Evolutionary conservation across 345 rosid genomes (phyloP).

Genomic region (Eucalyptus regnans): DNA sequence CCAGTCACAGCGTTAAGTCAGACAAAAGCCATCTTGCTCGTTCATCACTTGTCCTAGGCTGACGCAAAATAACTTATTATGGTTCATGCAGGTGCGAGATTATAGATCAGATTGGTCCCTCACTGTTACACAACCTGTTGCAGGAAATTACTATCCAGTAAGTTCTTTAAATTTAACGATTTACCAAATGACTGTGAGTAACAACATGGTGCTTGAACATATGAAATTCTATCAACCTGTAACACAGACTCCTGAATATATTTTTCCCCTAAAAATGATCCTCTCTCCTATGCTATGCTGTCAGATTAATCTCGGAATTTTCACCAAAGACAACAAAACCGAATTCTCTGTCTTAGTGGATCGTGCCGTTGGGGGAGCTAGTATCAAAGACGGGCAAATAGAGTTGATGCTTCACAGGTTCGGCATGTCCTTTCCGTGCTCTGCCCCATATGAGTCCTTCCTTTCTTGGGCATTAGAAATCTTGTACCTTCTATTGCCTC

Average conservation of each 20-base stretch:
- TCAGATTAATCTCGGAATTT: slow-evolving; percentile 78
- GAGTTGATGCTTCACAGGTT: slow-evolving; percentile 95
- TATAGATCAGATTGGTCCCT: slow-evolving; percentile 71
- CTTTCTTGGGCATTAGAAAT: not conserved
- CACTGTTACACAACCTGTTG: slow-evolving; percentile 59
- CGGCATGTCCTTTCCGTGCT: not conserved
- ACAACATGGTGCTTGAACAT: not conserved
- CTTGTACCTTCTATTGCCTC: not conserved
- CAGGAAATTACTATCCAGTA: slow-evolving; percentile 95
- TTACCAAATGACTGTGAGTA: not conserved
- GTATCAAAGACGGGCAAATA: slow-evolving; percentile 68
- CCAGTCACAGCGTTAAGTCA: not conserved
- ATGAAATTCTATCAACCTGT: not conserved
- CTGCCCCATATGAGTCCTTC: not conserved
- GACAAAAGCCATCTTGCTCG: not conserved
- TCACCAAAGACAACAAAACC: slow-evolving; percentile 33
- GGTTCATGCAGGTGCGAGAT: slow-evolving; percentile 56
- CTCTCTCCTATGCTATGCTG: not conserved
- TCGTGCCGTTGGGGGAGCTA: slow-evolving; percentile 76
- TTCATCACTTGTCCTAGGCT: not conserved
- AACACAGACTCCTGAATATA: not conserved
- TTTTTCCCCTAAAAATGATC: not conserved
- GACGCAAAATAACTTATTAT: not conserved
- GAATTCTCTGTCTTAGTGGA: slow-evolving; percentile 85
- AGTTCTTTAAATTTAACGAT: not conserved